Conservation (phyloP, 495 filamentous ascomycete genomes). For the Tirmania nivea region DNA sequence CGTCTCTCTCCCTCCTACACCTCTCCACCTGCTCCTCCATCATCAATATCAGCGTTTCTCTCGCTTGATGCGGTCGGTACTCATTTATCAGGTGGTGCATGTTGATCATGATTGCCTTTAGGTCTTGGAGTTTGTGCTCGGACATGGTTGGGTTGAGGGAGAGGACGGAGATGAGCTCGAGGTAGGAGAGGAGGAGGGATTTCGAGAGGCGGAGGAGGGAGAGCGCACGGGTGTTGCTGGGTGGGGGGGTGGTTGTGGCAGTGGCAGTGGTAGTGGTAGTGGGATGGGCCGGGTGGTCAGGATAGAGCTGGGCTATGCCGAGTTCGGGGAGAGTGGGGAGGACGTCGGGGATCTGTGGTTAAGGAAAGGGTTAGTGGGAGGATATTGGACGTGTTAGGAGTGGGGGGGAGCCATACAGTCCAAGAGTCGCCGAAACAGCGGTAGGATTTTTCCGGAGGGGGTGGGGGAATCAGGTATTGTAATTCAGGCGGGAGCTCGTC, state of each 20-base stretch:
- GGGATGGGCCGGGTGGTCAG: conserved; percentile 20
- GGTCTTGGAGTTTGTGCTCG: conserved; percentile 44
- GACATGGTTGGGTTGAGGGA: conserved; percentile 37
- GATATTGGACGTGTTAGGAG: not conserved
- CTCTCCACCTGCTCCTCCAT: conserved; percentile 74
- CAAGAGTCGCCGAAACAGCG: conserved; percentile 49
- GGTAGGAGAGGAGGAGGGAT: conserved; percentile 61
- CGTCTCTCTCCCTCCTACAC: conserved; percentile 54
- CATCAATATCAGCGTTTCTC: conserved; percentile 70
- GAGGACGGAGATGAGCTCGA: conserved; percentile 56
- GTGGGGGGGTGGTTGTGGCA: not conserved
- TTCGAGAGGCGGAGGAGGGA: conserved; percentile 37
- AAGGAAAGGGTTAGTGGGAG: conserved; percentile 1
- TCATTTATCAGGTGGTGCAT: conserved; percentile 80
- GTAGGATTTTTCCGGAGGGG: conserved; percentile 49
- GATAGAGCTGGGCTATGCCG: conserved; percentile 49
- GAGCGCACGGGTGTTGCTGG: conserved; percentile 24
- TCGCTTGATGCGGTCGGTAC: conserved; percentile 85
- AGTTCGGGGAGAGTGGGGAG: conserved; percentile 45
- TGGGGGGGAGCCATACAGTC: conserved; percentile 11
- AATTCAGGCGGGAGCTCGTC: conserved; percentile 45
- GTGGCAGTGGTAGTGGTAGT: conserved; percentile 9
- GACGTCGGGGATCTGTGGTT: conserved; percentile 22
- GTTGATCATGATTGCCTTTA: conserved; percentile 67
- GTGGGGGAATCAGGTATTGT: conserved; percentile 61